Base-by-base conservation (phyloP, 768 basidiomycete genomes). In the Tylopilus subfusipes region DNA sequence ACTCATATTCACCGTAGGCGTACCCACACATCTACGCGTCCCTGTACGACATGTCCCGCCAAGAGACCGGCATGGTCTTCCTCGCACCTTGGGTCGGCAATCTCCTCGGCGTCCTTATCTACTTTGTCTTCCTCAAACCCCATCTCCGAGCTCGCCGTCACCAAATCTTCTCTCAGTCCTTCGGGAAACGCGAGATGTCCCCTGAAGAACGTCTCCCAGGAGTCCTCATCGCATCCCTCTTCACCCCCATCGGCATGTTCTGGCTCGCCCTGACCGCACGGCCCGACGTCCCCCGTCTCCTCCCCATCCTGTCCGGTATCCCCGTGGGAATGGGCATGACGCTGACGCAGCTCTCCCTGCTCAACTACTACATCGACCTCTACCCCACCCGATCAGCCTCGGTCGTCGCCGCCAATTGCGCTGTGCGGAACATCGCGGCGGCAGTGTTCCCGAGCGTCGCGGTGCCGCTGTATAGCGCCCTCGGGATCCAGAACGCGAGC, bases 291-390 rank as follows among this genome's bases (percentile, higher is more conserved):
- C 60, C 55, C 0, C 50, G 48, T 12, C 22, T 61, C 5, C 5
- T 66, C 5, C 42, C 63, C 12, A 45, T 58, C 14, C 13, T 68
- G 40, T 68, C 67, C 0, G 67, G 67, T 4, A 52, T 68, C 27
- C 67, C 67, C 1, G 48, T 68, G 4, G 67, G 67, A 13, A 61
- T 68, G 43, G 67, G 67, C 11, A 66, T 68, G 66, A 68, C 67
- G 30, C 52, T 66, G 3, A 45, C 68, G 25, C 67, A 68, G 42
- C 60, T 68, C 24, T 66, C 62, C 9, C 25, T 68, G 42, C 50
- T 64, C 52, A 68, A 68, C 36, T 68, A 68, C 43, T 68, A 68
- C 57, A 64, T 68, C 39, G 67, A 68, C 38, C 66, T 68, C 9
- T 68, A 68, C 39, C 67, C 67, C 16, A 60, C 64, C n/a, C 64